These are phyloP conservation scores for Perilla frutescens DNA, from an alignment of 257 asterid genomes.

Conservation along the genomic window DNA sequence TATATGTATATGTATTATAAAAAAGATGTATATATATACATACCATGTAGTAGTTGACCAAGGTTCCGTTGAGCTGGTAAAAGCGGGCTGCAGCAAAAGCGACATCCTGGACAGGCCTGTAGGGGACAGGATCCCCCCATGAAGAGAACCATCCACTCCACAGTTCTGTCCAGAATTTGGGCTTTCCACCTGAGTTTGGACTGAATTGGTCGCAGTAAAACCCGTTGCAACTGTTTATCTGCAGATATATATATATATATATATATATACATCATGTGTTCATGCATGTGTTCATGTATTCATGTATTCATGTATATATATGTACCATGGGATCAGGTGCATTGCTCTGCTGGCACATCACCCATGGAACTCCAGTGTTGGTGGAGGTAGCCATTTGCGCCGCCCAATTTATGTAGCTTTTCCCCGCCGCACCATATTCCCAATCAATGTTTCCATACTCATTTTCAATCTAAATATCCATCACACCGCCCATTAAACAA, in stretches of 20 bases:
- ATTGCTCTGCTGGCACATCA: constrained; percentile 86
- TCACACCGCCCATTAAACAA: too few relatives aligned
- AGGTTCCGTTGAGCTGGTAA: constrained; percentile 83
- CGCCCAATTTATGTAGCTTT: constrained; percentile 79
- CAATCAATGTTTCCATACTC: constrained; percentile 76
- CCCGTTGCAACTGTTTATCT: constrained; percentile 94
- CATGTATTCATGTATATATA: too few relatives aligned
- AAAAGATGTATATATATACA: not conserved
- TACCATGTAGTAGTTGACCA: constrained; percentile 93
- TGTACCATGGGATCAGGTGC: constrained; percentile 79
- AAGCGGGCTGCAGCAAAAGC: constrained; percentile 88
- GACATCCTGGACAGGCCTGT: constrained; percentile 80
- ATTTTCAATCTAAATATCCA: constrained; percentile 65
- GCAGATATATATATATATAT: too few relatives aligned
- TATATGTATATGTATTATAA: not conserved
- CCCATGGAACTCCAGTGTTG: constrained; percentile 89
- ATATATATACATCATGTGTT: too few relatives aligned
- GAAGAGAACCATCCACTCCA: constrained; percentile 92
- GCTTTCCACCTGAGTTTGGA: constrained; percentile 69
- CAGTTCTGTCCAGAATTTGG: constrained; percentile 92
- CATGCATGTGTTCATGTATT: too few relatives aligned
- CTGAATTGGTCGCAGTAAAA: constrained; percentile 88
- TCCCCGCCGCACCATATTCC: constrained; percentile 59
- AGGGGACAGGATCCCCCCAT: constrained; percentile 75
- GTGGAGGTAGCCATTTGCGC: constrained; percentile 76